These are phyloP conservation scores for Chaetothyriales sp. DNA, from an alignment of 2,329 filamentous ascomycete species.

Conservation along the genomic window DNA sequence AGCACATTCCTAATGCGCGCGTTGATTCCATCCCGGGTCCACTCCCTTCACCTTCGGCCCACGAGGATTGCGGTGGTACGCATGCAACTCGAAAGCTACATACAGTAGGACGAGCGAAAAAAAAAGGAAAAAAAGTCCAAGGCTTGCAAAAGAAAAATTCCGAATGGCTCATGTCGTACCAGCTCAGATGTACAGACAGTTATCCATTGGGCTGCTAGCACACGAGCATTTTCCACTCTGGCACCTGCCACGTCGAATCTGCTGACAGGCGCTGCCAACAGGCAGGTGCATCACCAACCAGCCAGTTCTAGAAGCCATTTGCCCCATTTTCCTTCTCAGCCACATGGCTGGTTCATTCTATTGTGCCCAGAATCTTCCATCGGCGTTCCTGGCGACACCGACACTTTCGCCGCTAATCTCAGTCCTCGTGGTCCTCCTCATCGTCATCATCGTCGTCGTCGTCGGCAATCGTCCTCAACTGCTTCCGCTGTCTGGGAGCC, in stretches of 20 bases:
- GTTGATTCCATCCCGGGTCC: neutral
- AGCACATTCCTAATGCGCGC: neutral
- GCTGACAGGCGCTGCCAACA: neutral
- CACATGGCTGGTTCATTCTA: neutral
- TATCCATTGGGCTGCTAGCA: neutral
- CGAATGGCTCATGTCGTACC: neutral
- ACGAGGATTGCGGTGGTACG: neutral
- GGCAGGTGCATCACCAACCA: neutral
- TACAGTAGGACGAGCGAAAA: too few relatives aligned
- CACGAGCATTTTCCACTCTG: neutral
- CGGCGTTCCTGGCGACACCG: neutral
- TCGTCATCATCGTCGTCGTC: constrained; percentile 18
- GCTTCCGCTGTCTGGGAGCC: constrained; percentile 14
- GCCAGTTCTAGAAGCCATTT: too few relatives aligned
- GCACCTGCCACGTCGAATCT: neutral
- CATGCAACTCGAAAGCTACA: neutral
- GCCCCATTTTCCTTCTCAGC: neutral
- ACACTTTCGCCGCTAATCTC: neutral
- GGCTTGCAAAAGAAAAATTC: neutral
- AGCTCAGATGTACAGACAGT: neutral
- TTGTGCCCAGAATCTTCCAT: too few relatives aligned
- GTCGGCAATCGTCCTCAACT: constrained; percentile 16
- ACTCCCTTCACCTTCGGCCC: neutral
- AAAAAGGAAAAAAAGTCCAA: neutral
- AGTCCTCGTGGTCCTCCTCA: neutral